Base-by-base conservation (phyloP, 176 grass and related monocot genomes). In the Bothriochloa decipiens region DNA sequence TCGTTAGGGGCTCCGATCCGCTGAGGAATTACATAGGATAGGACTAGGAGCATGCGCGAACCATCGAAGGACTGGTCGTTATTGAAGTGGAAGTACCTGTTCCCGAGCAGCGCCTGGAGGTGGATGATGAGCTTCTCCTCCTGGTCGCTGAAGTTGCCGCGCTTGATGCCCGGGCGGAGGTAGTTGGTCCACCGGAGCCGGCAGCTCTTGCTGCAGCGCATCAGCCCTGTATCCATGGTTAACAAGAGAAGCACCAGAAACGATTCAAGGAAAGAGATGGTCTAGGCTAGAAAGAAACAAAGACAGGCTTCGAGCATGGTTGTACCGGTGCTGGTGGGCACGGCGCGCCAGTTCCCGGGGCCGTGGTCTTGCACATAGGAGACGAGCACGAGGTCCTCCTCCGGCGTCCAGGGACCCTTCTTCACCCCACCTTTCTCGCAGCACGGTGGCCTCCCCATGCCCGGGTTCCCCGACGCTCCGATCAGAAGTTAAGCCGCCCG, bases 131-230 rank as follows among this genome's bases (percentile, higher is more conserved):
- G 89, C 74, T 81, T 88, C 76, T 91, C 89, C 68, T 91, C 89
- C 23, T 88, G 81, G 29, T 85, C 70, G 5, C 39, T 85, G 89
- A 91, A 91, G 81, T 87, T 88, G 10, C 89, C 89, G 25, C 89
- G 65, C 74, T 77, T 91, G 78, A 91, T 91, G 25, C 89, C 93
- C 0, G 93, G 93, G 68, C 93, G 60, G 33, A 95, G 85, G 65
- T 95, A 92, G 84, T 95, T 95, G 10, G 93, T 95, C 93, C 93
- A 95, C 47, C 93, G 86, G n/a, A 95, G 93, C 39, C 93, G 86
- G 83, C 93, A 95, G 73, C 93, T 95, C 90, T 95, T 95, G 75
- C 93, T 91, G 72, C 93, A 95, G 35, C 93, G 87, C 82, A 91
- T 91, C 70, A 91, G 74, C 36, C 89, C 89, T 91, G 26, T 9